Conservation (phyloP, 2,329 filamentous ascomycete species). For the Apiospora sp. region DNA sequence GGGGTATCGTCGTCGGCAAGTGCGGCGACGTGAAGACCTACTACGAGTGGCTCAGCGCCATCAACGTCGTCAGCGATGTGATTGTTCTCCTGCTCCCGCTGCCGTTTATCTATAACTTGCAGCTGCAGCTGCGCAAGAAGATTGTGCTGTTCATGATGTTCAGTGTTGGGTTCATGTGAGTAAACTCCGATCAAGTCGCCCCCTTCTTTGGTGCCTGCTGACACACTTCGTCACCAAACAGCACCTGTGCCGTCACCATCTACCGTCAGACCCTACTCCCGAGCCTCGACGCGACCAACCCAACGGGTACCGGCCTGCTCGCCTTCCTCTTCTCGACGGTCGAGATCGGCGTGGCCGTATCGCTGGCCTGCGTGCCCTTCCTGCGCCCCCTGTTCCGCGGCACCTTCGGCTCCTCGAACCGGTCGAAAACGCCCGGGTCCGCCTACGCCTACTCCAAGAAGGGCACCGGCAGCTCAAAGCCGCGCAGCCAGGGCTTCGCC, state of each 20-base stretch:
- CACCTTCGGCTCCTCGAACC: constrained; percentile 17
- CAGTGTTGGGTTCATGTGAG: constrained; percentile 28
- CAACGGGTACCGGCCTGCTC: constrained; percentile 24
- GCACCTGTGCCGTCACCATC: constrained; percentile 28
- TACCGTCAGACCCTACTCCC: constrained; percentile 26
- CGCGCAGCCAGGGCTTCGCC: constrained; percentile 22
- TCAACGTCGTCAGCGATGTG: constrained; percentile 45
- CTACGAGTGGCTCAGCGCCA: constrained; percentile 41
- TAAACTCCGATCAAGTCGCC: not conserved
- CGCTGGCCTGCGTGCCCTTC: constrained; percentile 28
- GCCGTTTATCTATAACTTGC: constrained; percentile 42
- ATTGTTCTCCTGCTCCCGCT: constrained; percentile 43
- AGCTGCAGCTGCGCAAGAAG: constrained; percentile 30
- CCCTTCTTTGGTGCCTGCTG: too few relatives aligned
- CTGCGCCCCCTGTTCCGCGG: constrained; percentile 26
- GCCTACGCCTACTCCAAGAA: constrained; percentile 20
- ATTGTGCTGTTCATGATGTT: constrained; percentile 26
- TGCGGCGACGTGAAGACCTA: constrained; percentile 34
- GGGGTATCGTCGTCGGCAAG: not conserved
- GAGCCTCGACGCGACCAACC: constrained; percentile 9
- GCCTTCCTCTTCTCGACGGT: constrained; percentile 25
- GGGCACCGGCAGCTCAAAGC: not conserved
- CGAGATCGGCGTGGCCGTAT: constrained; percentile 27
- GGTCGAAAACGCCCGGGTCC: constrained; percentile 8
- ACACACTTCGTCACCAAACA: not conserved